Evolutionary conservation across 441 rosid species (phyloP), one percentile per base, ranked within the genome.

Genomic region (Gossypium trilobum): DNA sequence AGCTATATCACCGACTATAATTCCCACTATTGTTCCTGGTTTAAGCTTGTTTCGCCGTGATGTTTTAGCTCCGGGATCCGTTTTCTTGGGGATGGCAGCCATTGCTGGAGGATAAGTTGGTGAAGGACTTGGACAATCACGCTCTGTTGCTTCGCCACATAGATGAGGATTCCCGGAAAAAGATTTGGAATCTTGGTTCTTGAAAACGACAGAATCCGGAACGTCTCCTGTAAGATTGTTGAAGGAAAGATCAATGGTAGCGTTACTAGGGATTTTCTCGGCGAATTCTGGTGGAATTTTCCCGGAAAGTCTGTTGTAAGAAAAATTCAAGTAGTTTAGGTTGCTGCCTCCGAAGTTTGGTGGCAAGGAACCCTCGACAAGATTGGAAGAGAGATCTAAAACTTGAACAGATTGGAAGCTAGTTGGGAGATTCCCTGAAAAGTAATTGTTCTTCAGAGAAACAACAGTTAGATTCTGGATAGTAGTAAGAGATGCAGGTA

Each of bases 311-410:
- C 75, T 84, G 82, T 93, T 93, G 74, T 74, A 81, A 48, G 97
- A 93, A 55, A 89, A 13, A 42, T 91, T 93, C 29, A 88, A 63
- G 82, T 83, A 84, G 14, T 75, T 72, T 3, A 93, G 77, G 67
- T 25, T 77, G 70, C 68, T 64, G 0, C 97, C 95, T 4, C 86
- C 89, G 67, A 91, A 88, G 77, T 85, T 88, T 0, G 72, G 77
- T 14, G 97, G 95, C 74, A 93, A 62, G 19, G 93, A 84, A 6
- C 98, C 91, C 1, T 88, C 82, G 8, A 91, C 60, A 3, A 91
- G 83, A 79, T 93, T 91, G 19, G 93, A 89, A 8, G 97, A 91
- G 56, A 91, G 70, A 81, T 93, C 97, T 10, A 93, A 56, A 19
- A 82, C 75, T 73, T 82, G 75, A 42, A 91, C 87, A 2, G 64